Conservation (phyloP, 306 rosid genomes). For the Canavalia gladiata region DNA sequence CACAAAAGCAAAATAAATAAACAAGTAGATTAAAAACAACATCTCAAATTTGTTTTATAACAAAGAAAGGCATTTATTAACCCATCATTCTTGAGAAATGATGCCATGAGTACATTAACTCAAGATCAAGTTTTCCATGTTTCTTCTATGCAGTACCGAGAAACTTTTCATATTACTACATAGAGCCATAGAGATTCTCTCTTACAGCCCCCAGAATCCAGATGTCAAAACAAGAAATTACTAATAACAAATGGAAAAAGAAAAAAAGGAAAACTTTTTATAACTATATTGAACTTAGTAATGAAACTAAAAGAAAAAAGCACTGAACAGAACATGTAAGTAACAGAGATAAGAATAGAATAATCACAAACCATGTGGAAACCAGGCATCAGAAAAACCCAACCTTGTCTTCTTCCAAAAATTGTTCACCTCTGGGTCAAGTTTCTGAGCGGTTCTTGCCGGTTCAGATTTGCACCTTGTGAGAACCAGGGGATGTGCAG, state of each 20-base stretch:
- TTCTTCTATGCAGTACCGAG: slow-evolving; percentile 29
- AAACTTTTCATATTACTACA: slow-evolving; percentile 33
- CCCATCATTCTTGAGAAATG: slow-evolving; percentile 5
- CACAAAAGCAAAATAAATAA: background rate
- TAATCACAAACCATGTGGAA: slow-evolving; percentile 59
- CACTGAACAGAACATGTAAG: background rate
- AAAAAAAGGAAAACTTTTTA: background rate
- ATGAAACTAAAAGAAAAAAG: background rate
- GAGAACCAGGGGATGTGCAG: slow-evolving; percentile 57
- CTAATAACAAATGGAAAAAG: background rate
- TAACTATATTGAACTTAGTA: slow-evolving; percentile 22
- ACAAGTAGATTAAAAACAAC: background rate
- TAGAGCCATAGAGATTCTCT: slow-evolving; percentile 57
- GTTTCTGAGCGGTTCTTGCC: slow-evolving; percentile 64
- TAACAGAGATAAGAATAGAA: slow-evolving; percentile 24
- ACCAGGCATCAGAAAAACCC: slow-evolving; percentile 54
- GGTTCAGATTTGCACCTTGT: slow-evolving; percentile 93
- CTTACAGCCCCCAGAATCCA: slow-evolving; percentile 30
- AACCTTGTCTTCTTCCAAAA: slow-evolving; percentile 58
- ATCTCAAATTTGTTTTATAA: slow-evolving; percentile 1
- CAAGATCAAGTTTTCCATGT: slow-evolving; percentile 25
- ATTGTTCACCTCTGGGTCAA: slow-evolving; percentile 47
- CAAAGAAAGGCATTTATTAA: slow-evolving; percentile 27
- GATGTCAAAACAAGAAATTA: slow-evolving; percentile 35
- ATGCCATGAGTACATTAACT: slow-evolving; percentile 8